A percentile compares a stretch with the other conserved stretches of the same genome.
These are phyloP conservation scores for Alternaria solani DNA, from an alignment of 2,329 filamentous ascomycete genomes.

Conservation along the genomic window DNA sequence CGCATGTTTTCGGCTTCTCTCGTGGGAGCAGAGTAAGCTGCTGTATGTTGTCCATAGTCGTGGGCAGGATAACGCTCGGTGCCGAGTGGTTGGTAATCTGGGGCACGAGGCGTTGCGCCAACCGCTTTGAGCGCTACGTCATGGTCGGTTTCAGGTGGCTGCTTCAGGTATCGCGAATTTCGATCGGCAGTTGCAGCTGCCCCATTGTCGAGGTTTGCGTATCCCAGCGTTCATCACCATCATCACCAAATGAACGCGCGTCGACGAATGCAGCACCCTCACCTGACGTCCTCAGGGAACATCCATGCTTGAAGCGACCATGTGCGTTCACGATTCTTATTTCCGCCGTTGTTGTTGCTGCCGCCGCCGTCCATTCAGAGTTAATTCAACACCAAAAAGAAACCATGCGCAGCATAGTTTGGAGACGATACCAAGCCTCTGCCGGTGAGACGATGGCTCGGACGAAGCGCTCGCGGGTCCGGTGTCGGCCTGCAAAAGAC, in stretches of 20 bases:
- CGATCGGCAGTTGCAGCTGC: not conserved
- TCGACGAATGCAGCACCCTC: constrained; percentile 4
- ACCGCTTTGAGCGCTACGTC: constrained; percentile 10
- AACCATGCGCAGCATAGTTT: not conserved
- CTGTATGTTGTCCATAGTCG: not conserved
- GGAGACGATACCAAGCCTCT: not conserved
- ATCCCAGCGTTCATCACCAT: not conserved
- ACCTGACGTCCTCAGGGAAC: not conserved
- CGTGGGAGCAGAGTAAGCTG: not conserved
- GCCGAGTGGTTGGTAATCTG: constrained; percentile 6
- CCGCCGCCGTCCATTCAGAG: not conserved
- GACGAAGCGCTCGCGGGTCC: not conserved
- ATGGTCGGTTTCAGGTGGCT: constrained; percentile 11
- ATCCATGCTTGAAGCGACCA: not conserved
- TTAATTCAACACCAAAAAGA: not conserved
- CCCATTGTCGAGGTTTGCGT: not conserved
- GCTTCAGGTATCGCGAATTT: not conserved
- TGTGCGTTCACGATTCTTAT: not conserved
- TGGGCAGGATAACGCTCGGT: not conserved
- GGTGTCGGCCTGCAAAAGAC: not conserved
- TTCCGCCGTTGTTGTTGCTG: not conserved
- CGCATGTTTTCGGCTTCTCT: not conserved
- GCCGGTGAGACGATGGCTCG: not conserved
- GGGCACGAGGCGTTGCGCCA: constrained; percentile 12
- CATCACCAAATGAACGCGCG: constrained; percentile 6